Conservation (phyloP, 345 rosid genomes). For the Sonneratia alba region DNA sequence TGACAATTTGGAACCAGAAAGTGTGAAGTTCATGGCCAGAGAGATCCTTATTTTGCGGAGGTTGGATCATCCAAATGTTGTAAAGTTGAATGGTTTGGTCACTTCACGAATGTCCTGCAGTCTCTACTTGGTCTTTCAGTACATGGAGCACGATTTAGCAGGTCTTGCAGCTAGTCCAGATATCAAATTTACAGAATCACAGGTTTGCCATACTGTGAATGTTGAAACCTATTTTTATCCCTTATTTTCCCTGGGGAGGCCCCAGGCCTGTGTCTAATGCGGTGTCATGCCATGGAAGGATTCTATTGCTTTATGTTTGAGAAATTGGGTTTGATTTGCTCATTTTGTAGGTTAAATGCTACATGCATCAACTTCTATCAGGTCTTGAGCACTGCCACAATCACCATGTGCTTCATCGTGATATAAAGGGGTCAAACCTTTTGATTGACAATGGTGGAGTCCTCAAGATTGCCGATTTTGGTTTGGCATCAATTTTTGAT, state of each 20-base stretch:
- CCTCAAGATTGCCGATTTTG: constrained; percentile 44
- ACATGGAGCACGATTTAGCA: constrained; percentile 43
- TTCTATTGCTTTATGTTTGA: not conserved
- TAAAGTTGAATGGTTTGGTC: constrained; percentile 36
- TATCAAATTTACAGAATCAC: constrained; percentile 34
- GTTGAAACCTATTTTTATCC: not conserved
- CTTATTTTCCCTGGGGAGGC: not conserved
- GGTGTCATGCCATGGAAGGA: not conserved
- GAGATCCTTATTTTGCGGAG: constrained; percentile 35
- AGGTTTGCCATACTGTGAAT: constrained; percentile 15
- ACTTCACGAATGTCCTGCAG: constrained; percentile 46
- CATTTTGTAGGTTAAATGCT: constrained; percentile 34
- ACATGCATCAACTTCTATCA: constrained; percentile 29
- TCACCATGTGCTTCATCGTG: constrained; percentile 37
- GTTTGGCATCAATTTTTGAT: constrained; percentile 32
- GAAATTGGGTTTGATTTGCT: not conserved
- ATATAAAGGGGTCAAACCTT: constrained; percentile 41
- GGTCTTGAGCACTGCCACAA: constrained; percentile 44
- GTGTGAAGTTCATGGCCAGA: constrained; percentile 42
- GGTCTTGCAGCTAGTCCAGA: constrained; percentile 38
- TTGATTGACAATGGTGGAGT: constrained; percentile 33
- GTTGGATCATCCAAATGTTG: constrained; percentile 35
- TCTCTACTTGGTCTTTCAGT: constrained; percentile 37
- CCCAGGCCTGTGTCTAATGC: too few species aligned
- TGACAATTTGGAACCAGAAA: constrained; percentile 43